Percentiles rank a stretch among this genome's conserved stretches.
Conservation (phyloP, 116 monocot genomes). For the Phalaenopsis hybrid region DNA sequence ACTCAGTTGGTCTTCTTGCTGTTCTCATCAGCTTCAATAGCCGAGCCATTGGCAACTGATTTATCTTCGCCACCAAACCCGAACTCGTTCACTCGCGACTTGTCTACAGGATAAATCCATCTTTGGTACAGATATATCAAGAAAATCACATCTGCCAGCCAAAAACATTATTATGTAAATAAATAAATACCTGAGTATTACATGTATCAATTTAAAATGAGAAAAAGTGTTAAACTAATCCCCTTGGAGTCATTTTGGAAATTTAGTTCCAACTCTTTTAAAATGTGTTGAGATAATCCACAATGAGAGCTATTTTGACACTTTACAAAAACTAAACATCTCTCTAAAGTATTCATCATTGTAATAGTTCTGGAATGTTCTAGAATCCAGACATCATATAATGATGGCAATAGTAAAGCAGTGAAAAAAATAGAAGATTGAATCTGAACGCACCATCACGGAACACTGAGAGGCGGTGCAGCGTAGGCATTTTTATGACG, state of each 20-base stretch:
- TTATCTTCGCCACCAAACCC: constrained; percentile 87
- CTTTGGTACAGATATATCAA: constrained; percentile 90
- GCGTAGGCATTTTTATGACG: constrained; percentile 93
- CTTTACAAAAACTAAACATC: no score
- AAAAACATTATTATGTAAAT: neutral
- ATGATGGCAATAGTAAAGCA: no score
- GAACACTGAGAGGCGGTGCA: constrained; percentile 93
- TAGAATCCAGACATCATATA: no score
- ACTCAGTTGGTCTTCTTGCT: constrained; percentile 85
- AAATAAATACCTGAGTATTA: neutral
- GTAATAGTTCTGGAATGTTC: no score
- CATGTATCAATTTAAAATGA: no score
- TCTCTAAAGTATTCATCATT: no score
- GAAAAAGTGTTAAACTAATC: no score
- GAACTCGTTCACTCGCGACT: constrained; percentile 76
- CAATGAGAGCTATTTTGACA: no score
- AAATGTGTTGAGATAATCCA: no score
- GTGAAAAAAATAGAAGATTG: neutral
- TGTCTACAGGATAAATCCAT: constrained; percentile 91
- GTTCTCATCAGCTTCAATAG: constrained; percentile 19
- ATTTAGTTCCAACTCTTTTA: no score
- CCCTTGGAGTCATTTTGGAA: no score
- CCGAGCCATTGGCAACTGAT: constrained; percentile 11
- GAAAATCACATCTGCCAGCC: constrained; percentile 81
- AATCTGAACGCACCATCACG: constrained; percentile 57